Evolutionary conservation across 306 rosid genomes (phyloP), one percentile per base, ranked within the genome.

Genomic region (Vigna nakashimae): DNA sequence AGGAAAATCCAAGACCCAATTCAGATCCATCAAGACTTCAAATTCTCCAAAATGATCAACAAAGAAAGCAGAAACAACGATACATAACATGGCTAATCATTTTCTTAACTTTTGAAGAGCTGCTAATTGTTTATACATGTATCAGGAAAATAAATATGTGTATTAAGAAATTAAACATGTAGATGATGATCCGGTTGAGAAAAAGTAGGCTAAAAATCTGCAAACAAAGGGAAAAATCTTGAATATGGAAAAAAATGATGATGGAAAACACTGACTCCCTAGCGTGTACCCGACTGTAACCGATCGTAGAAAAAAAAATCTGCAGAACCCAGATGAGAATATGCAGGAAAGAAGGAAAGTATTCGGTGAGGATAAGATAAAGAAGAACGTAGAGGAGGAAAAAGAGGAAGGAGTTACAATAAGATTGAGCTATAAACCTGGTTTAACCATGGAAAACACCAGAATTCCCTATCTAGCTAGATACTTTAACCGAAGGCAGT

Each of bases 401-500:
- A 80, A 88, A 87, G 84, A 89, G 66, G 89, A 76, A 87, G 82
- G 70, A 76, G 91, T 71, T 16, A 55, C 60, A 66, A 81, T 52
- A 65, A 66, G 82, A 66, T 82, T 77, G 87, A 88, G 79, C 79
- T 90, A 87, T 82, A 89, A 88, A 90, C 89, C 85, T 83, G 90
- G 84, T 89, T 91, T 86, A 89, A 89, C 84, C 83, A 86, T 56
- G 80, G 75, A 82, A 86, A 86, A 75, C 87, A 84, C 75, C 86
- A 79, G 88, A 86, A 76, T 75, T 87, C 64, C 72, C 78, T 67
- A 38, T 50, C 43, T 69, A 26, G 22, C 46, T 63, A 7, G 32
- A 5, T 22, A 91, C 91, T 89, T 91, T 89, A 91, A 91, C 97
- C 74, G 97, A 89, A 86, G 90, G n/a, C 24, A 66, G 73, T 30